Evolutionary conservation across 306 rosid species (phyloP).

Genomic region (Pyrus bretschneideri): DNA sequence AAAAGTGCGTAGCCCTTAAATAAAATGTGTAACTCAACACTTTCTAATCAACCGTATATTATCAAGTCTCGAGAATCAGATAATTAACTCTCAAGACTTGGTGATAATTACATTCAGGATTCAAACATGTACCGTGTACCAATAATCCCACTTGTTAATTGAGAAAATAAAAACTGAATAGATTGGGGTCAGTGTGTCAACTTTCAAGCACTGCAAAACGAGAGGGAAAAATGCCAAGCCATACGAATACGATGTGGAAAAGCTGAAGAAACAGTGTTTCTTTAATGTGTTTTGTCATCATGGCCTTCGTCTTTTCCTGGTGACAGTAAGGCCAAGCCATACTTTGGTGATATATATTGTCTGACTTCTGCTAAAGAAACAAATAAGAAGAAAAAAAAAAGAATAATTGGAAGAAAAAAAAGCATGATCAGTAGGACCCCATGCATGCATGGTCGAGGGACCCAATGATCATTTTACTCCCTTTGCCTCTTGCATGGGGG

Average conservation of each 20-base stretch:
- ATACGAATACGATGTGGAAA: too few species aligned
- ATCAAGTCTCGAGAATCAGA: too few species aligned
- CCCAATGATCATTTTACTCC: neutral
- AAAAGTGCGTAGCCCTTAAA: neutral
- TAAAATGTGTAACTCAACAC: too few species aligned
- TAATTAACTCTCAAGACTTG: too few species aligned
- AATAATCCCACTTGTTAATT: too few species aligned
- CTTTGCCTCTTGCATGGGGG: neutral
- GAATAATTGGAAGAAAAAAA: neutral
- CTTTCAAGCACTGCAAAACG: neutral
- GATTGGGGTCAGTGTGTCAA: too few species aligned
- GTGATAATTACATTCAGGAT: too few species aligned
- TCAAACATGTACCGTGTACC: too few species aligned
- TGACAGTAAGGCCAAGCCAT: neutral
- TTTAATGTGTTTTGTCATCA: neutral
- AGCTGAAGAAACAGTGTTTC: too few species aligned
- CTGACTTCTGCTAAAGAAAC: neutral
- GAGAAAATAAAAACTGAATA: too few species aligned
- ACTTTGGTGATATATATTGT: neutral
- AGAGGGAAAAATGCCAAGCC: neutral
- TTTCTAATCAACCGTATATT: too few species aligned
- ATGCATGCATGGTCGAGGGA: neutral
- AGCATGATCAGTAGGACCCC: neutral
- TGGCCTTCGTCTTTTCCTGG: neutral
- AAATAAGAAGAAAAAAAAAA: neutral